Base-by-base conservation (phyloP, 768 basidiomycete species). In the Leccinellum luteum region DNA sequence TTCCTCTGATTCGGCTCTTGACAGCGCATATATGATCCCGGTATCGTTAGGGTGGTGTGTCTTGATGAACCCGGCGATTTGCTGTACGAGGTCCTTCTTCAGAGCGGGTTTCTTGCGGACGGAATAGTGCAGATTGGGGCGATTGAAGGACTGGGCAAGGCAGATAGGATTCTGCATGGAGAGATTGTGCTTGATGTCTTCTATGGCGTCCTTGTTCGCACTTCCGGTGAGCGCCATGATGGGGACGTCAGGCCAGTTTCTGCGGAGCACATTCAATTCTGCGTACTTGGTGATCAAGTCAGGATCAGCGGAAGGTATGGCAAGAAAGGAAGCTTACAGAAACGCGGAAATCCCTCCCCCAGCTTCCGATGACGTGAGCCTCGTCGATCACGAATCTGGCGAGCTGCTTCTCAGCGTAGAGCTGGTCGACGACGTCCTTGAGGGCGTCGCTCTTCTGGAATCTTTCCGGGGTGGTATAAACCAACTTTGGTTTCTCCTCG, bases 141-240 rank as follows among this genome's bases (percentile, higher is more conserved):
- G 88, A 66, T 99, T 98, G 76, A 97, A 97, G 0, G 94, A 95
- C 64, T 92, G 89, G 3, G 76, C 81, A 55, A 96, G 81, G 51
- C 59, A 71, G 23, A 82, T 78, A 10, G 80, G 78, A 53, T 85
- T 82, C 21, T 66, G 68, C 57, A 98, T 81, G 25, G 81, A 75
- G 9, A 98, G 83, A 13, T 83, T 84, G 17, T 76, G 69, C 53
- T 87, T 81, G 66, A 99, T 91, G 72, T 98, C 94, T 21, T 83
- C 78, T 47, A 89, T 81, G 1, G 89, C 88, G 53, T 85, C 79
- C 41, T 80, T 76, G 66, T 92, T 93, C 4, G 96, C 97, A 1
- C 96, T 99, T 7, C 94, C 97, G 0, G 97, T 99, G 48, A 98
- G 79, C 0, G 97, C 97, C 85, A 98, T 97, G 65, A 98, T 89